Conservation (phyloP, 192 early-diverging fungal genomes). For the Coemansia reversa region DNA sequence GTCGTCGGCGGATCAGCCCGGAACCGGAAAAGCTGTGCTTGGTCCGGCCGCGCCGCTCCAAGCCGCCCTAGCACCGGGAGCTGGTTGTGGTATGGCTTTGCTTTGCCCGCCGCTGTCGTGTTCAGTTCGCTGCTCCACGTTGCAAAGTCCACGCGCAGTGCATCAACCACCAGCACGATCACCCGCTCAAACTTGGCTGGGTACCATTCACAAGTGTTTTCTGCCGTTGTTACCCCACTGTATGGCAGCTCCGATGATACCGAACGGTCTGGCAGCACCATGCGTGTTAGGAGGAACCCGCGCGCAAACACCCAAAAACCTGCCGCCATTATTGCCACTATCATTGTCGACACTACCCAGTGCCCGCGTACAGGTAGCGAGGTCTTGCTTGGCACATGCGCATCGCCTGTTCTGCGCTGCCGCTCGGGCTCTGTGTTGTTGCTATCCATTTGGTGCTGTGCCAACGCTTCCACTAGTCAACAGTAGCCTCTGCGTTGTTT, state of each 20-base stretch:
- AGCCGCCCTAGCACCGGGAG: conserved; percentile 56
- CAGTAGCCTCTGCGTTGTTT: too few relatives aligned
- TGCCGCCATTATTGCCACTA: conserved; percentile 18
- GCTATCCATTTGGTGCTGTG: too few relatives aligned
- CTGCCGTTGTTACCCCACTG: neutral
- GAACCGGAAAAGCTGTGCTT: conserved; percentile 67
- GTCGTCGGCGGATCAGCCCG: conserved; percentile 78
- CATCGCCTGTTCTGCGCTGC: too few relatives aligned
- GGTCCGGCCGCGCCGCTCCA: conserved; percentile 49
- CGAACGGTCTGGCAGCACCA: conserved; percentile 59
- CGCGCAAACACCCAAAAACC: conserved; percentile 68
- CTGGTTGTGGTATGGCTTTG: conserved; percentile 43
- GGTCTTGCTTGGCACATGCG: too few relatives aligned
- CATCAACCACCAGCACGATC: conserved; percentile 74
- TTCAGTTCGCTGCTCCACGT: conserved; percentile 49
- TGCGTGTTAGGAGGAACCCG: conserved; percentile 72
- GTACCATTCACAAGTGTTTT: conserved; percentile 26
- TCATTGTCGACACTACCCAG: conserved; percentile 21
- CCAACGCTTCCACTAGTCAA: too few relatives aligned
- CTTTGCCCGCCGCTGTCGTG: neutral
- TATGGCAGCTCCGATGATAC: conserved; percentile 26
- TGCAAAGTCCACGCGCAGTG: conserved; percentile 67
- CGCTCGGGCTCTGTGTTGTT: too few relatives aligned
- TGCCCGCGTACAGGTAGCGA: conserved; percentile 25
- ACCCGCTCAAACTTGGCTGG: conserved; percentile 58